Conservation (phyloP, 768 basidiomycete species). For the Sarcodon sp. region DNA sequence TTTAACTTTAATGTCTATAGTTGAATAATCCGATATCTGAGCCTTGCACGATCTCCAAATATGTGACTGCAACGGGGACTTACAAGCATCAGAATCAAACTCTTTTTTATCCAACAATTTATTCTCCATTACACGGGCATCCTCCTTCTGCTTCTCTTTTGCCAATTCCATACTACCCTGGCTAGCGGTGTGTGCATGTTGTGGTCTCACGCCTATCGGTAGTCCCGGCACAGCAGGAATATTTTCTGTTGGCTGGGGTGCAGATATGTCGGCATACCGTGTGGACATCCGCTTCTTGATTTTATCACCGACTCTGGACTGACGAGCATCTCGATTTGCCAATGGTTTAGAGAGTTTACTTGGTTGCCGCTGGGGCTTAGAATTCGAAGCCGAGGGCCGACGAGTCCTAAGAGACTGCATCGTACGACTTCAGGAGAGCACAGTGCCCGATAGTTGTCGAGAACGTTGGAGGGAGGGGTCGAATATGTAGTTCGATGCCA, state of each 20-base stretch:
- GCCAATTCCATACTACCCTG: slow-evolving; percentile 9
- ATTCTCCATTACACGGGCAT: slow-evolving; percentile 46
- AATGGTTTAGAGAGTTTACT: slow-evolving; percentile 6
- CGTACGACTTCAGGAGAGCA: background rate
- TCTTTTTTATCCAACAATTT: slow-evolving; percentile 59
- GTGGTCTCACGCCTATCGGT: slow-evolving; percentile 29
- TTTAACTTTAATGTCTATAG: slow-evolving; percentile 64
- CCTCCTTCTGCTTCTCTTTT: slow-evolving; percentile 28
- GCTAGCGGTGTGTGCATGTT: slow-evolving; percentile 13
- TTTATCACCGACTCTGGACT: slow-evolving; percentile 62
- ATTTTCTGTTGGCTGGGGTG: slow-evolving; percentile 40
- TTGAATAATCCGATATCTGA: background rate
- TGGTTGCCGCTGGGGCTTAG: slow-evolving; percentile 6
- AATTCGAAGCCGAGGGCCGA: slow-evolving; percentile 11
- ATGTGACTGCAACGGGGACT: slow-evolving; percentile 16
- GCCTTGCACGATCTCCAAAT: background rate
- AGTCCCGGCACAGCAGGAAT: slow-evolving; percentile 49
- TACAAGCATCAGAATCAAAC: slow-evolving; percentile 86
- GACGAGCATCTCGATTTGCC: slow-evolving; percentile 17
- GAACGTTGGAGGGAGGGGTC: no score
- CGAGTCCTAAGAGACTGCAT: slow-evolving; percentile 22
- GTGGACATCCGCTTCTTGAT: slow-evolving; percentile 95
- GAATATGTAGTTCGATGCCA: no score
- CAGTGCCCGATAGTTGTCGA: no score
- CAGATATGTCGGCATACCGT: slow-evolving; percentile 80